Conservation (phyloP, 2,329 filamentous ascomycete genomes). For the Fusarium sp. region DNA sequence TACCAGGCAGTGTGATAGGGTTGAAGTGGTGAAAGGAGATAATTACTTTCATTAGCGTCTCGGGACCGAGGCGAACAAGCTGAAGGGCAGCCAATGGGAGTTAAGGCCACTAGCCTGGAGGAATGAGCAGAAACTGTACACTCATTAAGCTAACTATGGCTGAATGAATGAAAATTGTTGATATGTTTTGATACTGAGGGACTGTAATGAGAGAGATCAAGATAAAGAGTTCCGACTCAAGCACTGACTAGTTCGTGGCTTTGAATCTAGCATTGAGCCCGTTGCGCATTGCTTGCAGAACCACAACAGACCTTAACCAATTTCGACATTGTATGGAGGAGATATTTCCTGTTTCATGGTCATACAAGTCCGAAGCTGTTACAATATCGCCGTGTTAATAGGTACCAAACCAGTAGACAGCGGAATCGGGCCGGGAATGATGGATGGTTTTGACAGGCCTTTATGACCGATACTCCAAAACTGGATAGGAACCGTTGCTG, state of each 20-base stretch:
- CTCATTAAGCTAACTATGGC: background rate
- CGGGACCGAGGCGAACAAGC: background rate
- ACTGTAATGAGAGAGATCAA: background rate
- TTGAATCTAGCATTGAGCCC: background rate
- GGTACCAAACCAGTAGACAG: background rate
- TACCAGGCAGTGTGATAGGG: background rate
- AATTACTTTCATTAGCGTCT: background rate
- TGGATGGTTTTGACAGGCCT: conserved; percentile 4
- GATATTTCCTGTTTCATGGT: background rate
- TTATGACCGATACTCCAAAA: background rate
- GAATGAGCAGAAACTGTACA: background rate
- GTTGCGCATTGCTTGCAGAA: background rate
- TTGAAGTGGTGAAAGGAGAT: background rate
- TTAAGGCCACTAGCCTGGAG: background rate
- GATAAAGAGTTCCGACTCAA: background rate
- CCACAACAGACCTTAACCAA: background rate
- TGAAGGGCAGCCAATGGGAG: background rate
- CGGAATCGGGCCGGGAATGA: conserved; percentile 10
- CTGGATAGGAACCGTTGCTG: background rate
- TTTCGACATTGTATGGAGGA: background rate
- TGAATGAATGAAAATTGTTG: background rate
- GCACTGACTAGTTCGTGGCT: background rate
- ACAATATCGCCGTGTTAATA: background rate
- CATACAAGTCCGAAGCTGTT: background rate
- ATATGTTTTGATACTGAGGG: background rate